A percentile compares a stretch with the other conserved stretches of the same genome.
Conservation (phyloP, 805 yeast species). For the Teunomyces aglyptinius region DNA sequence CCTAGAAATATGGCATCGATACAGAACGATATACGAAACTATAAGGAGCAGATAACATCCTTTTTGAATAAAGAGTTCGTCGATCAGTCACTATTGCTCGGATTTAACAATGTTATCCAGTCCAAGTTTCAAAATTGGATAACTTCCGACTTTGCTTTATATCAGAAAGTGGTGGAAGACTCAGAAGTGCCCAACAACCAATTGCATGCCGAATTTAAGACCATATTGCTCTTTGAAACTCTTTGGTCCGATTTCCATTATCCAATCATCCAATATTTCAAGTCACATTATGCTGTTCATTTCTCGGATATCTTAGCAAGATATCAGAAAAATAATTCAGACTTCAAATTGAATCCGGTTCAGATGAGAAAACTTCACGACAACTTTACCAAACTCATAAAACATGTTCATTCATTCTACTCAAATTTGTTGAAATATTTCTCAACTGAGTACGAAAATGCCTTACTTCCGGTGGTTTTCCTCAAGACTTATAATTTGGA, state of each 20-base stretch:
- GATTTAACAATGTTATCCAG: conserved; percentile 49
- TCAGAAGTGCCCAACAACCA: conserved; percentile 16
- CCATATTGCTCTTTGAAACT: conserved; percentile 37
- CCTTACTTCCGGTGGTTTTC: conserved; percentile 30
- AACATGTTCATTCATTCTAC: conserved; percentile 50
- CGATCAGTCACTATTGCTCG: conserved; percentile 47
- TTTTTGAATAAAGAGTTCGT: conserved; percentile 19
- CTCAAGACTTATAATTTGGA: conserved; percentile 26
- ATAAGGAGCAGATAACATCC: conserved; percentile 28
- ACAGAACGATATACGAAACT: conserved; percentile 6
- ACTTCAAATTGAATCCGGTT: conserved; percentile 38
- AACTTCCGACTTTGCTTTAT: conserved; percentile 30
- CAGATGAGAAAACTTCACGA: conserved; percentile 58
- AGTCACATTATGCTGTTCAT: conserved; percentile 32
- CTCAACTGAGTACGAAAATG: conserved; percentile 35
- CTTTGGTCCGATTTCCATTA: conserved; percentile 64
- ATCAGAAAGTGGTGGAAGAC: conserved; percentile 16
- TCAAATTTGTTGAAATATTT: conserved; percentile 39
- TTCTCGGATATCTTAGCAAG: conserved; percentile 16
- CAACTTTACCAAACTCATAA: conserved; percentile 47
- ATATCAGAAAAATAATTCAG: conserved; percentile 15
- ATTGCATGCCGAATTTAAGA: conserved; percentile 33
- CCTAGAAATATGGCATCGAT: conserved; percentile 1
- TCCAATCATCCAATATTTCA: conserved; percentile 61
- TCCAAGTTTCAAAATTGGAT: conserved; percentile 47